A percentile compares a stretch with the other conserved stretches of the same genome.
Evolutionary conservation across 192 early-diverging fungal species (phyloP).

Genomic region (Chytriomyces confervae): DNA sequence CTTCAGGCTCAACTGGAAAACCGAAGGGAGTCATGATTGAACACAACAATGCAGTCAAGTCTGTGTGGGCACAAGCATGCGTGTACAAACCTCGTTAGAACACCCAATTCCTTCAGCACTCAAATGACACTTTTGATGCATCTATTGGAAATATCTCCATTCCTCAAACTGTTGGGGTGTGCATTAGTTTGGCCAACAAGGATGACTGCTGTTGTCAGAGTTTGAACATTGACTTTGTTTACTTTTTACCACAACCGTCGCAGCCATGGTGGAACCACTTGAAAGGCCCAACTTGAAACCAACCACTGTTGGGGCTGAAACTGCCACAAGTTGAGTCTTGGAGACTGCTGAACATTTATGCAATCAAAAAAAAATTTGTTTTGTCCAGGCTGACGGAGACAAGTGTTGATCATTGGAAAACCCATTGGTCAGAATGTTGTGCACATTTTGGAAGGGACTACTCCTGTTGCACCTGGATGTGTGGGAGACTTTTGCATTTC

Average conservation of each 20-base stretch:
- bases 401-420: constrained; percentile 32
- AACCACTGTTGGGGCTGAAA: constrained; percentile 34
- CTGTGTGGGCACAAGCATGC: background rate
- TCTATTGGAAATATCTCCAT: constrained; percentile 30
- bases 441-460: constrained; percentile 36
- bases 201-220: background rate
- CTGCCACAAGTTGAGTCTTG: constrained; percentile 1
- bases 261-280: constrained; percentile 27
- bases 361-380: too few relatives aligned
- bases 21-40: background rate
- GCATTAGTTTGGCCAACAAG: constrained; percentile 28
- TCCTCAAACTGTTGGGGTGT: constrained; percentile 21
- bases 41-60: constrained; percentile 23
- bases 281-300: constrained; percentile 38
- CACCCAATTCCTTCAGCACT: constrained; percentile 16
- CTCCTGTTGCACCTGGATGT: constrained; percentile 40
- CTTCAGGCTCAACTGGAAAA: constrained; percentile 10
- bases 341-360: constrained; percentile 41
- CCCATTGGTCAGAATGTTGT: constrained; percentile 22
- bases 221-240: constrained; percentile 4
- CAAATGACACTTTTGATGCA: constrained; percentile 39
- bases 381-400: too few relatives aligned
- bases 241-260: constrained; percentile 43
- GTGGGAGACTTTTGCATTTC: too few relatives aligned
- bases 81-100: background rate